Percentiles rank a stretch among this genome's conserved stretches.
Conservation (phyloP, 1,139 yeast genomes). For the Eremothecium cymbalariae region DNA sequence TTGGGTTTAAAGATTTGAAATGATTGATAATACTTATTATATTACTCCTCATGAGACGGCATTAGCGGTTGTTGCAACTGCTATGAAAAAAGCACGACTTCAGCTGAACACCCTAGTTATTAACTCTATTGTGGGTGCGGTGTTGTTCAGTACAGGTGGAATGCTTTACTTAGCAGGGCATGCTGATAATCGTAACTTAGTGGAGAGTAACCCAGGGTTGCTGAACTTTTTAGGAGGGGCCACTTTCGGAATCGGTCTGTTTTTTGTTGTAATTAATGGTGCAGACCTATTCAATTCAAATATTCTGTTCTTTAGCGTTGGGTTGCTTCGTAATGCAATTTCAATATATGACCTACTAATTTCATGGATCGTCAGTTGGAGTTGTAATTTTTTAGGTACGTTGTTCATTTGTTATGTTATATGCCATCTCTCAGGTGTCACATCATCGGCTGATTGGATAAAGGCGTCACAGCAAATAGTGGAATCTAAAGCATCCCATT, state of each 20-base stretch:
- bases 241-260: slow-evolving; percentile 59
- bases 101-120: slow-evolving; percentile 48
- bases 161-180: slow-evolving; percentile 55
- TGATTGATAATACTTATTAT: slow-evolving; percentile 46
- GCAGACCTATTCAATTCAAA: slow-evolving; percentile 69
- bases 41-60: slow-evolving; percentile 75
- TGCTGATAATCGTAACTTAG: slow-evolving; percentile 41
- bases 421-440: slow-evolving; percentile 46
- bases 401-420: slow-evolving; percentile 59
- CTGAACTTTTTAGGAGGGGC: slow-evolving; percentile 47
- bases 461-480: slow-evolving; percentile 43
- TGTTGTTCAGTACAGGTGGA: slow-evolving; percentile 64
- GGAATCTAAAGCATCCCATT: slow-evolving; percentile 38
- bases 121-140: slow-evolving; percentile 63
- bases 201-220: slow-evolving; percentile 44
- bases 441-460: slow-evolving; percentile 36
- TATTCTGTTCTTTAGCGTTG: slow-evolving; percentile 60
- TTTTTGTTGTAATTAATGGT: slow-evolving; percentile 66
- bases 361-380: slow-evolving; percentile 65
- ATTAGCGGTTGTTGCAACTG: slow-evolving; percentile 70
- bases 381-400: slow-evolving; percentile 55
- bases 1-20: too few species aligned
- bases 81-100: slow-evolving; percentile 71
- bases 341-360: slow-evolving; percentile 50
- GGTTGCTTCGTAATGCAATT: slow-evolving; percentile 60